Conservation (phyloP, 352 stramenopile genomes). For the Pythium aphanidermatum region DNA sequence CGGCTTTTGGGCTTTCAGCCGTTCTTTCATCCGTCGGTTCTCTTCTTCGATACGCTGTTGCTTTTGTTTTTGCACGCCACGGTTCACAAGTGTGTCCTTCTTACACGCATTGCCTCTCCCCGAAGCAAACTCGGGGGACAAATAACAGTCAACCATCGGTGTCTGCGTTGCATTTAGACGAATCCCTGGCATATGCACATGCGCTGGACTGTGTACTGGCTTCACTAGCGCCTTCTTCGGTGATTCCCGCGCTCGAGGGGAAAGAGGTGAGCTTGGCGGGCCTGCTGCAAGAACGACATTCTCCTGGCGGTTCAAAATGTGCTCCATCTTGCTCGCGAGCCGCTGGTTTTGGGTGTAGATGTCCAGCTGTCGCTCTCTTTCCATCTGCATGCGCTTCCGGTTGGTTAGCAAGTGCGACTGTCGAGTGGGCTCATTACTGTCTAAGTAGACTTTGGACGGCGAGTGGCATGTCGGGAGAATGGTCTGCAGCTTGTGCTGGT, state of each 20-base stretch:
- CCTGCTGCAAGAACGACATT: conserved; percentile 43
- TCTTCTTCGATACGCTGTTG: conserved; percentile 55
- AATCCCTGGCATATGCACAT: conserved; percentile 63
- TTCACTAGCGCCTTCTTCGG: conserved; percentile 24
- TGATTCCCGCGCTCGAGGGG: not conserved
- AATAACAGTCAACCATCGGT: conserved; percentile 66
- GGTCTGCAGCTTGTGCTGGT: conserved; percentile 60
- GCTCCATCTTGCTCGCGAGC: conserved; percentile 63
- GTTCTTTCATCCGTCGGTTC: conserved; percentile 52
- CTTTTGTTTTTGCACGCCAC: conserved; percentile 37
- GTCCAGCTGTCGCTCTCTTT: conserved; percentile 49
- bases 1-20: conserved; percentile 47
- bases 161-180: conserved; percentile 60
- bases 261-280: conserved; percentile 11
- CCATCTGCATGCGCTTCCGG: conserved; percentile 52
- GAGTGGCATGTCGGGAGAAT: conserved; percentile 54
- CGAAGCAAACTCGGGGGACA: conserved; percentile 59
- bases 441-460: conserved; percentile 49
- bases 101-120: conserved; percentile 58
- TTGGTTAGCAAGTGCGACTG: conserved; percentile 46
- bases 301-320: conserved; percentile 59
- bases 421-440: conserved; percentile 41
- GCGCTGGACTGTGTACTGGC: conserved; percentile 34
- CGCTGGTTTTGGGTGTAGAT: conserved; percentile 71
- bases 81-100: conserved; percentile 61